A percentile compares a stretch with the other conserved stretches of the same genome.
phyloP scores from a whole-genome alignment of 164 flowering plant genomes.

The Brasenia schreberi region DNA sequence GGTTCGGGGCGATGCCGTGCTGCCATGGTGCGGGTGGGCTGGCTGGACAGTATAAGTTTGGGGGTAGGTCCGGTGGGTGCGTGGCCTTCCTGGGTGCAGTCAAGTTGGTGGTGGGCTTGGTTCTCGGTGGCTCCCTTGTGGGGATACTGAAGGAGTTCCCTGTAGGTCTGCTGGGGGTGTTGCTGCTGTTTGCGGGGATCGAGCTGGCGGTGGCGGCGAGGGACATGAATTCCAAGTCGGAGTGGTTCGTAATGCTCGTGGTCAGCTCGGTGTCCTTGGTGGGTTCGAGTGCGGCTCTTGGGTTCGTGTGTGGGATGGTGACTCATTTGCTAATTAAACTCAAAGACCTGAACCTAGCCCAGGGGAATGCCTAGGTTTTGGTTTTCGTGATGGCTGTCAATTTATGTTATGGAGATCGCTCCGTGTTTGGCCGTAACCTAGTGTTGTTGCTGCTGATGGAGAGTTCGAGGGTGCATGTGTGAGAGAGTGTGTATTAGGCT shows the following conservation, averaged over 20 bases:
- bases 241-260: slow-evolving; percentile 52
- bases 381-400: no score
- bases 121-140: slow-evolving; percentile 54
- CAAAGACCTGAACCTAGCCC: not conserved
- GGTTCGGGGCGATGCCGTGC: slow-evolving; percentile 81
- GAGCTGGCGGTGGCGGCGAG: slow-evolving; percentile 71
- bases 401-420: no score
- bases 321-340: slow-evolving; percentile 13
- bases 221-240: slow-evolving; percentile 49
- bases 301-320: slow-evolving; percentile 50
- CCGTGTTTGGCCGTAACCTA: no score
- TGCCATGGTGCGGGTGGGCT: slow-evolving; percentile 89
- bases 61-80: slow-evolving; percentile 76
- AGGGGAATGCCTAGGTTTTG: not conserved
- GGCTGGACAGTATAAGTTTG: slow-evolving; percentile 84
- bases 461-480: no score
- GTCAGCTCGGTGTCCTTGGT: slow-evolving; percentile 52
- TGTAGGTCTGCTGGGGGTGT: slow-evolving; percentile 67
- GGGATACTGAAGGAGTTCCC: slow-evolving; percentile 51
- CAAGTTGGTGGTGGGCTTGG: slow-evolving; percentile 53
- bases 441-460: no score
- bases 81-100: slow-evolving; percentile 61
- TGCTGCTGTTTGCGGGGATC: slow-evolving; percentile 72
- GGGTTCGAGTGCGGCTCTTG: slow-evolving; percentile 67
- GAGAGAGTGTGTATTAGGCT: no score